Base-by-base conservation (phyloP, 108 stramenopile genomes). In the Cyclotella kingstonii region DNA sequence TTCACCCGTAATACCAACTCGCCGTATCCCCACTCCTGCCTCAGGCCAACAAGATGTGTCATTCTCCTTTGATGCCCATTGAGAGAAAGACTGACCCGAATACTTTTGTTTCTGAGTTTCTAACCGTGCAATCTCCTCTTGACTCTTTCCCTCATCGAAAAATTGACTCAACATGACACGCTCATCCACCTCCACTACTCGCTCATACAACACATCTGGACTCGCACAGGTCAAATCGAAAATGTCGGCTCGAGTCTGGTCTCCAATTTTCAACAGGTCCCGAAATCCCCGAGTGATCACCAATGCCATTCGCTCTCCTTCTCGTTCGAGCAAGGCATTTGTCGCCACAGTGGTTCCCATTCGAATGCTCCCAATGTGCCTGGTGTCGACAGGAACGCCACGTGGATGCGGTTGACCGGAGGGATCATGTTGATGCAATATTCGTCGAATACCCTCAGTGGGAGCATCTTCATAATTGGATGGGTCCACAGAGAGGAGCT, bases 281-380 rank as follows among this genome's bases (percentile, higher is more conserved):
- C 77, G 68, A 72, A 98, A 96, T 42, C 97, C 97, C 35, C 76
- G 66, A 35, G 98, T 98, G 40, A 85, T 96, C 0, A 98, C 38
- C 45, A 96, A 68, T 26, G 90, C 97, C 86, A 84, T 89, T 0
- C 81, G 66, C 40, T 91, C 94, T 10, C 98, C 98, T 38, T 95
- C 74, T 35, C 97, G 81, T 78, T 99, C 98, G 52, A 99, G 66
- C 52, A 99, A 67, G 3, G 97, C 98, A 63, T 98, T 98, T 45
- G 98, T 98, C 0, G 98, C 97, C 25, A 98, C 97, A 21, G 95
- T 95, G 7, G 98, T 94, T 28, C 91, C 91, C 93, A 96, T 99
- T 19, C 97, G 91, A 66, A 99, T 98, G 53, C 70, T 82, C 19
- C 85, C 94, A 64, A 99, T 97, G 27, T 78, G 53, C 0, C 68